Percentiles rank a stretch among this genome's conserved stretches.
Conservation (phyloP, 441 rosid genomes). For the Arabidopsis lyrata region DNA sequence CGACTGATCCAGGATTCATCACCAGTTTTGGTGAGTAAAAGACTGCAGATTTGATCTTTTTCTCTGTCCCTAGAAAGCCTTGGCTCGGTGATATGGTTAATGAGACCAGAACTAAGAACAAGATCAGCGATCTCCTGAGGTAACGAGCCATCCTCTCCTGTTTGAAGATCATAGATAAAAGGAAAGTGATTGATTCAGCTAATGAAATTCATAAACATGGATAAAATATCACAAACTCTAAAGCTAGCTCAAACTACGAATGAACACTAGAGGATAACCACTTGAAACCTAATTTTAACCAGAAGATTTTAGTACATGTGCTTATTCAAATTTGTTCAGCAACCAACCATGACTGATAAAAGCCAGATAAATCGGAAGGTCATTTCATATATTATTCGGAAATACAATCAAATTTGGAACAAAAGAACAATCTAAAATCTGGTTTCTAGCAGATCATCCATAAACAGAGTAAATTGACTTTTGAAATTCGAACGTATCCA, state of each 20-base stretch:
- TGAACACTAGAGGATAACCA: background rate
- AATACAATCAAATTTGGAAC: background rate
- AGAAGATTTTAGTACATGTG: background rate
- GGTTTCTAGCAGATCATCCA: slow-evolving; percentile 9
- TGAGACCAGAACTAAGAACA: slow-evolving; percentile 43
- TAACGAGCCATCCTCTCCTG: slow-evolving; percentile 53
- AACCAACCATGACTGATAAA: background rate
- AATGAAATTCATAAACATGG: background rate
- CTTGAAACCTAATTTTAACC: slow-evolving; percentile 10
- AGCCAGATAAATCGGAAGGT: background rate
- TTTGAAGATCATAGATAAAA: slow-evolving; percentile 20
- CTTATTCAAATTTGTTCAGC: background rate
- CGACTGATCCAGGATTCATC: slow-evolving; percentile 82
- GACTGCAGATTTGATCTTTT: slow-evolving; percentile 55
- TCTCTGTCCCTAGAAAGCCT: slow-evolving; percentile 39
- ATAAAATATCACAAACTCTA: background rate
- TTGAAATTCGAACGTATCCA: background rate
- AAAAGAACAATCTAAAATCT: background rate
- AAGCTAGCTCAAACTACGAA: background rate
- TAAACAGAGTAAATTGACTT: background rate
- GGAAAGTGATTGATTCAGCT: background rate
- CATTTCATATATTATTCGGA: background rate
- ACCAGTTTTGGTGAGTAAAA: slow-evolving; percentile 72
- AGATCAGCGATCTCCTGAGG: slow-evolving; percentile 42
- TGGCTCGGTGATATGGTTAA: slow-evolving; percentile 39